Conservation (phyloP, 2,329 filamentous ascomycete species). For the Xylariaceae sp. region DNA sequence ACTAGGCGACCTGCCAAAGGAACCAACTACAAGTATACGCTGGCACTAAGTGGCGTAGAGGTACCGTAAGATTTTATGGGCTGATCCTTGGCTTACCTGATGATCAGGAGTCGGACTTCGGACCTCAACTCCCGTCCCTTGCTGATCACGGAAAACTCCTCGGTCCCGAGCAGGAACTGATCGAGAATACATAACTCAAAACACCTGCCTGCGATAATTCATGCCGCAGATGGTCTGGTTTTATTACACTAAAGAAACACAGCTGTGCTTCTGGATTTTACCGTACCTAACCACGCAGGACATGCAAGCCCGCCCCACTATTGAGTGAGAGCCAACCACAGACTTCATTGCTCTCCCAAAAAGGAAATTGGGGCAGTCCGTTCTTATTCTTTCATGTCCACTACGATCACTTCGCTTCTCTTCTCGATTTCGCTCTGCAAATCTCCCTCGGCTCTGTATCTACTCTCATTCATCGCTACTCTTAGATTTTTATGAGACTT, state of each 20-base stretch:
- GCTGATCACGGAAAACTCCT: slow-evolving; percentile 8
- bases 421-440: not conserved
- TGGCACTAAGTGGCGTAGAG: too few relatives aligned
- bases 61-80: too few relatives aligned
- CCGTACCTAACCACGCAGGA: not conserved
- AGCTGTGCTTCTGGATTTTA: too few relatives aligned
- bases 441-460: not conserved
- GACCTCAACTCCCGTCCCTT: slow-evolving; percentile 16
- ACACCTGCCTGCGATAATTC: too few relatives aligned
- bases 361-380: slow-evolving; percentile 21
- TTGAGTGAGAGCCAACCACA: slow-evolving; percentile 13
- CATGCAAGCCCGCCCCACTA: not conserved
- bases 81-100: slow-evolving; percentile 1
- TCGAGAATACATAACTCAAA: slow-evolving; percentile 7
- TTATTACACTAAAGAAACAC: too few relatives aligned
- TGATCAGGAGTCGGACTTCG: slow-evolving; percentile 18
- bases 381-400: not conserved
- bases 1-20: too few relatives aligned
- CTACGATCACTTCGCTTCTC: not conserved
- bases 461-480: not conserved
- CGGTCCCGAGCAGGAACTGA: slow-evolving; percentile 8
- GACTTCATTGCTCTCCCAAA: slow-evolving; percentile 6
- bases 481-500: not conserved
- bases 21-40: too few relatives aligned
- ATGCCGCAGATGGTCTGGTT: too few relatives aligned